Evolutionary conservation across 2,329 filamentous ascomycete genomes (phyloP), one percentile per base, ranked within the genome.

Genomic region (Pseudogymnoascus sp.): DNA sequence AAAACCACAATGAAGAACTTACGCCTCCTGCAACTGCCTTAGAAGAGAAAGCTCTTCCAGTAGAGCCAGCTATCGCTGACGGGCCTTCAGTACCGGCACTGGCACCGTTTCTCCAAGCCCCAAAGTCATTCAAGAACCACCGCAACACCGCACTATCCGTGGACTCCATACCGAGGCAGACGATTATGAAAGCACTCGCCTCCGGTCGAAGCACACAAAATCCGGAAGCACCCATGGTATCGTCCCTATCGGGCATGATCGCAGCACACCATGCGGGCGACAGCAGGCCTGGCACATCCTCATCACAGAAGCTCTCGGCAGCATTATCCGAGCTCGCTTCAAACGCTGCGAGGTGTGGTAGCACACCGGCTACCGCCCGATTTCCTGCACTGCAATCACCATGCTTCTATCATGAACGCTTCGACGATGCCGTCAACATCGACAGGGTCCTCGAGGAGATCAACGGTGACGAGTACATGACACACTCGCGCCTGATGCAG

Each of bases 331-430:
- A 77, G 64, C 72, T 85, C 38, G 79, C 80, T 61, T 64, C 66
- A 4, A 72, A 73, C 18, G n/a, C 57, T 18, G 62, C 63, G 14
- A 65, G 66, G 60, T 69, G 68, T 57, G 67, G 65, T 6, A 60
- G 38, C 30, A 69, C 70, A 14, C 71, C 73, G 7, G 64, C 66
- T 70, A 71, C 73, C 67, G 74, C 68, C 76, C 77, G 37, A 73
- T 81, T 92, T 67, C 82, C 87, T 9, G 81, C 88, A 8, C 78
- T 97, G 60, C 88, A 93, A 68, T 97, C 92, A 47, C 94, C 94
- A 12, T 99, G 94, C 78, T 99, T 96, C 77, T 97, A 96, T 77
- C 94, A 99, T 76, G 90, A 95, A 76, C 86, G 93, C 65, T 99
- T 99, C 71, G 94, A 97, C 69, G 92, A 96, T 72, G 90, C 92